Conservation (phyloP, 495 filamentous ascomycete genomes). For the Rhypophila decipiens region DNA sequence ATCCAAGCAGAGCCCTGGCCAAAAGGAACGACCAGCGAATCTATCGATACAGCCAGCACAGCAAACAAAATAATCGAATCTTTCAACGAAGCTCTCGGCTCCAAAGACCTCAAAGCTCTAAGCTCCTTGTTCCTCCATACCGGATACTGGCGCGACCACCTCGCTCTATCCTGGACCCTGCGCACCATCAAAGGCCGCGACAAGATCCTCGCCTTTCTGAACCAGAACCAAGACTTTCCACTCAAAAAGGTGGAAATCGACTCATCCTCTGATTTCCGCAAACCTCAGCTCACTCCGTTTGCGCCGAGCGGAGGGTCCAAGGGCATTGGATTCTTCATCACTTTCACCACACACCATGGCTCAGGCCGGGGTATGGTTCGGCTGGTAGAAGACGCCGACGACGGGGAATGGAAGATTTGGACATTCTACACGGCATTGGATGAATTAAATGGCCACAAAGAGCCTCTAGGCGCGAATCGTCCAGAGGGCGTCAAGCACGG, state of each 20-base stretch:
- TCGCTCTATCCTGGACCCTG: constrained; percentile 54
- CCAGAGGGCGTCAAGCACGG: constrained; percentile 49
- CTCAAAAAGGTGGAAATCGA: constrained; percentile 46
- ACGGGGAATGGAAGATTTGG: constrained; percentile 57
- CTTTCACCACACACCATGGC: constrained; percentile 47
- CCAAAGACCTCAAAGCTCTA: constrained; percentile 19
- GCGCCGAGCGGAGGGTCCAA: constrained; percentile 39
- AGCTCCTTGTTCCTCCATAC: constrained; percentile 12
- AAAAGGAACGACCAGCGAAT: constrained; percentile 10
- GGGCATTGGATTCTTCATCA: constrained; percentile 49
- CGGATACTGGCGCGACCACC: constrained; percentile 60
- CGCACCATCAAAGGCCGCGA: constrained; percentile 50
- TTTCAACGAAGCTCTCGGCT: constrained; percentile 1
- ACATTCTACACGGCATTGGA: constrained; percentile 55
- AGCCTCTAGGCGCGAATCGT: constrained; percentile 42
- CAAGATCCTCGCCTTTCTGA: constrained; percentile 45
- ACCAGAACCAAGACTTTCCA: constrained; percentile 28
- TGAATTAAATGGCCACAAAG: constrained; percentile 45
- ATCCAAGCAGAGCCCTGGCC: constrained; percentile 41
- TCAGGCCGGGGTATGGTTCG: constrained; percentile 51
- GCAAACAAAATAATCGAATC: constrained; percentile 20
- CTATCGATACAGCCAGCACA: constrained; percentile 40
- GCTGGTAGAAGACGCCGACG: constrained; percentile 43
- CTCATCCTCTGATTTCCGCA: constrained; percentile 30
- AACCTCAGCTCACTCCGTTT: constrained; percentile 41